Conservation (phyloP, 2,329 filamentous ascomycete genomes). For the Botrytis pseudocinerea region DNA sequence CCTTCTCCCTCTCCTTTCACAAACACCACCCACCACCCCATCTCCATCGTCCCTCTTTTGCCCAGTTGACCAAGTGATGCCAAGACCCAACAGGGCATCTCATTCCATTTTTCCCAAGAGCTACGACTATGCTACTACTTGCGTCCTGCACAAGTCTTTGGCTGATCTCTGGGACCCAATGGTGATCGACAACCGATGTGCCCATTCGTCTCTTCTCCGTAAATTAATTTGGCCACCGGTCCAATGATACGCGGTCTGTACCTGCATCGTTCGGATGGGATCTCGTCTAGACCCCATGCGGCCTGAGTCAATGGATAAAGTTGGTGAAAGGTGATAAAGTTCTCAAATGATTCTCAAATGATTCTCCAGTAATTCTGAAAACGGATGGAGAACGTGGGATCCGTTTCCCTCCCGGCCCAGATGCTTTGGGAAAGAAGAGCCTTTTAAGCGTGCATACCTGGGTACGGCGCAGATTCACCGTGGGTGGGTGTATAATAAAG, state of each 20-base stretch:
- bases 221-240: not conserved
- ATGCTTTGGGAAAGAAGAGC: too few relatives aligned
- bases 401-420: not conserved
- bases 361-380: not conserved
- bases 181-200: not conserved
- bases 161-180: not conserved
- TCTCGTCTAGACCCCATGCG: not conserved
- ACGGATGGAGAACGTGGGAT: not conserved
- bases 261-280: not conserved
- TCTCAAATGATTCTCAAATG: not conserved
- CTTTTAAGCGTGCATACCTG: too few relatives aligned
- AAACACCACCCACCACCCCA: too few relatives aligned
- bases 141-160: not conserved
- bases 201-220: not conserved
- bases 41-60: not conserved
- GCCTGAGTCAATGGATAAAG: not conserved
- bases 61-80: not conserved
- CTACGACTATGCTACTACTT: too few relatives aligned
- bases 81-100: not conserved
- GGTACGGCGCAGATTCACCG: too few relatives aligned
- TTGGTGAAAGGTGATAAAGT: not conserved
- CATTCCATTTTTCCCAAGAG: too few relatives aligned
- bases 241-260: not conserved
- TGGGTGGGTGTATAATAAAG: not conserved
- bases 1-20: too few relatives aligned